A percentile compares a stretch with the other conserved stretches of the same genome.
Evolutionary conservation across 2,329 filamentous ascomycete species (phyloP).

Genomic region (Leptographium procerum): DNA sequence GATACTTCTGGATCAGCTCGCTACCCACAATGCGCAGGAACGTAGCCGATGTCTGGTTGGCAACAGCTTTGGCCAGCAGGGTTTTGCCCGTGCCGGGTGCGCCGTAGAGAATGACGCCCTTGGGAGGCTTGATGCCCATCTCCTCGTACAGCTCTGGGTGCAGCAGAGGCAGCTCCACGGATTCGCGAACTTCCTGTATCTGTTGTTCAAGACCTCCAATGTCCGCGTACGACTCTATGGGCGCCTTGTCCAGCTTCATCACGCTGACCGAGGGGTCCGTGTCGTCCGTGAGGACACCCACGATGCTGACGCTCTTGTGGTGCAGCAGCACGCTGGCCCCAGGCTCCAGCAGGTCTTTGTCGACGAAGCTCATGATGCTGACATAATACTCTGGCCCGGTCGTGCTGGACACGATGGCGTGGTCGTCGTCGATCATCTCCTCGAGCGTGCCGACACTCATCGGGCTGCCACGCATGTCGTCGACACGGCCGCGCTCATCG

Average conservation of each 20-base stretch:
- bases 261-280: conserved; percentile 91
- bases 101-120: conserved; percentile 98
- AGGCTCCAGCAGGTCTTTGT: conserved; percentile 95
- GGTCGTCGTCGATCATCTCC: conserved; percentile 98
- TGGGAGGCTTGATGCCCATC: conserved; percentile 99
- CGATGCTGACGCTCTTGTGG: conserved; percentile 96
- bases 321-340: conserved; percentile 91
- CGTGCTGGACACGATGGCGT: conserved; percentile 94
- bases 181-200: conserved; percentile 96
- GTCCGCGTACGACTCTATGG: conserved; percentile 95
- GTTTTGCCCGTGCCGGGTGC: conserved; percentile 96
- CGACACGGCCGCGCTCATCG: conserved; percentile 86
- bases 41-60: conserved; percentile 96
- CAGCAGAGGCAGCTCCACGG: conserved; percentile 85
- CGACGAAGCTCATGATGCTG: conserved; percentile 99
- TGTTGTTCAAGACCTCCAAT: conserved; percentile 92
- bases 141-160: conserved; percentile 98
- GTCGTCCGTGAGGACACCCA: conserved; percentile 93
- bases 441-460: conserved; percentile 98
- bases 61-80: conserved; percentile 88
- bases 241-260: conserved; percentile 99
- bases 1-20: conserved; percentile 96
- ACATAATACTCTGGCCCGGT: conserved; percentile 98
- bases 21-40: conserved; percentile 96
- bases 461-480: conserved; percentile 96